Base-by-base conservation (phyloP, 805 yeast genomes). In the Blastobotrys attinorum region DNA sequence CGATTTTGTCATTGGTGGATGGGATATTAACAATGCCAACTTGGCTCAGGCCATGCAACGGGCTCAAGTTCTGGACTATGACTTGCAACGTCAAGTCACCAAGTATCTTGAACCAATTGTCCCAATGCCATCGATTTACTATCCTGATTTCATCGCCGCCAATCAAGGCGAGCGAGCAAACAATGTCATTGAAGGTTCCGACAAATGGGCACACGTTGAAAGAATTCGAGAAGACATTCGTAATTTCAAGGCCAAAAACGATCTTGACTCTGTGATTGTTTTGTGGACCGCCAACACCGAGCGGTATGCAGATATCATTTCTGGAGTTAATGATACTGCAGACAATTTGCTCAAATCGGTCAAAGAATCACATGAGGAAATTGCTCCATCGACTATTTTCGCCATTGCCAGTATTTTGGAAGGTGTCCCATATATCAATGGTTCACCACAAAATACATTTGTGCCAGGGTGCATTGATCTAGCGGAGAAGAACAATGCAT, bases 271-370 rank as follows among this genome's bases (percentile, higher is more conserved):
- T 62, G 94, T 90, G 44, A 78, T 89, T 60, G 84, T 90, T 38
- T 72, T 89, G 59, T 89, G 97, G 97, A 88, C 96, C 37, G 97
- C 97, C 45, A 90, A 89, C 70, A 89, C 97, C 44, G 97, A 89
- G 70, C 80, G 97, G 62, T 88, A 83, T 63, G 77, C 94, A 36
- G 89, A 83, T 33, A 60, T 90, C 35, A 66, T 79, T 36, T 69
- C 72, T 3, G 92, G 94, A 47, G 86, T 90, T 51, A 88, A 89
- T 61, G 97, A 89, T 64, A 84, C 90, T 22, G 79, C 87, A 42
- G 95, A 83, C 32, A 83, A 84, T 66, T 69, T 89, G 60, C 53
- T 89, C 53, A 66, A 71, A 40, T 62, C 96, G 16, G 79, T 89
- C 64, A 87, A 86, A 67, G 62, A 62, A 31, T 86, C 84, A 56